phyloP scores from a whole-genome alignment of 2,329 filamentous ascomycete species.

The Fusarium palustre region DNA sequence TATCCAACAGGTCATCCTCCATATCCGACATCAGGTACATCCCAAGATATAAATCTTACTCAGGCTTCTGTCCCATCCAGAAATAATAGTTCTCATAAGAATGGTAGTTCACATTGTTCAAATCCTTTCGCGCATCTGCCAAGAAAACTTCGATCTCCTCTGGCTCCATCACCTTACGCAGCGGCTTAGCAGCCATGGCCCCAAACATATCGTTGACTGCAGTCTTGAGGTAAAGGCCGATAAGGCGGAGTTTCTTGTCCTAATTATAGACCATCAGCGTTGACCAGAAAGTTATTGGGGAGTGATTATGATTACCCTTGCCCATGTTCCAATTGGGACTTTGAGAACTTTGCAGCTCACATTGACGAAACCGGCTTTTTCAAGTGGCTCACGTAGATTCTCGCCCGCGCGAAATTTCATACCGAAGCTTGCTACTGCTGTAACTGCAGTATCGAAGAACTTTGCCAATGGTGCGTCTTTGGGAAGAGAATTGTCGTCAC shows the following conservation, averaged over 20 bases:
- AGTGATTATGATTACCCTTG: slow-evolving; percentile 9
- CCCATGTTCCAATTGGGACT: slow-evolving; percentile 41
- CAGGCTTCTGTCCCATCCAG: slow-evolving; percentile 41
- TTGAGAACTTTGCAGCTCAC: slow-evolving; percentile 37
- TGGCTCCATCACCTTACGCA: slow-evolving; percentile 31
- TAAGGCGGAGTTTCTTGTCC: slow-evolving; percentile 40
- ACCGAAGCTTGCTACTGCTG: slow-evolving; percentile 47
- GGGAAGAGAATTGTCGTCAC: slow-evolving; percentile 55
- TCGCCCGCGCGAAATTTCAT: slow-evolving; percentile 50
- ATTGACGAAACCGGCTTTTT: slow-evolving; percentile 38
- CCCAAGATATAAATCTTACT: too few species aligned
- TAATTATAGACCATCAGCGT: not conserved
- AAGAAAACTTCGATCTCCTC: slow-evolving; percentile 39
- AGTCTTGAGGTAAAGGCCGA: slow-evolving; percentile 35
- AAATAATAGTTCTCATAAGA: slow-evolving; percentile 45
- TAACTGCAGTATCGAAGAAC: slow-evolving; percentile 40
- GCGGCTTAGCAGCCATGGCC: slow-evolving; percentile 42
- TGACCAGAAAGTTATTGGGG: fast-evolving
- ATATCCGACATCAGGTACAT: not conserved
- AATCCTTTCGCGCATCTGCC: slow-evolving; percentile 30
- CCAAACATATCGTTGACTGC: slow-evolving; percentile 43
- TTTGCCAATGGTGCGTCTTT: slow-evolving; percentile 49
- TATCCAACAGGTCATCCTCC: not conserved
- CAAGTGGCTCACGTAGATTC: slow-evolving; percentile 15
- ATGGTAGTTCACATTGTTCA: slow-evolving; percentile 28